A percentile compares a stretch with the other conserved stretches of the same genome.
Evolutionary conservation across 305 asterid genomes (phyloP).

Genomic region (Solanum chacoense): DNA sequence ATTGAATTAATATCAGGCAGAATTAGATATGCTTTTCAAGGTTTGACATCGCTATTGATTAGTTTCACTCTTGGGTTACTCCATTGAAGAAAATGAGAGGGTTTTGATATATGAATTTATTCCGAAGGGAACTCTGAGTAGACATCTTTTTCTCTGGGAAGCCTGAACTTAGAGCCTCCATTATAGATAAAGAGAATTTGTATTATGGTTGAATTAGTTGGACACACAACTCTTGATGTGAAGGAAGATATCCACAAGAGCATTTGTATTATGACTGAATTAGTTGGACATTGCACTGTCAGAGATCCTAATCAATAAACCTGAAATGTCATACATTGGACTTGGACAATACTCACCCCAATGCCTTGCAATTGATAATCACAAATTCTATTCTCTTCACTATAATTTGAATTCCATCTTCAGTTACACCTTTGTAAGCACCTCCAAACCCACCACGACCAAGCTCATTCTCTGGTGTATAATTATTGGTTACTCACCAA

Average conservation of each 20-base stretch:
- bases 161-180: slow-evolving; percentile 38
- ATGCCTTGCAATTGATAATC: slow-evolving; percentile 30
- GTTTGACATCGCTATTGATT: slow-evolving; percentile 60
- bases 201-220: no score
- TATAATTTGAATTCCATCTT: slow-evolving; percentile 38
- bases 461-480: slow-evolving; percentile 51
- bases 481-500: slow-evolving; percentile 41
- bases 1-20: slow-evolving; percentile 18
- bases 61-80: slow-evolving; percentile 62
- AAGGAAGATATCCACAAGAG: no score
- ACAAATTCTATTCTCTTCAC: slow-evolving; percentile 75
- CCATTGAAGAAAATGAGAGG: slow-evolving; percentile 54
- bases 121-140: slow-evolving; percentile 17
- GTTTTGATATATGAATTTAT: slow-evolving; percentile 64
- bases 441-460: slow-evolving; percentile 84
- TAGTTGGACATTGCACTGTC: no score
- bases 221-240: no score
- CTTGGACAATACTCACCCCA: neutral
- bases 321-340: no score
- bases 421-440: slow-evolving; percentile 63
- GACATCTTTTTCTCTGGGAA: slow-evolving; percentile 57
- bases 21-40: slow-evolving; percentile 57
- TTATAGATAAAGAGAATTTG: slow-evolving; percentile 41
- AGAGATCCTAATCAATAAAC: no score
- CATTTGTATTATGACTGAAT: no score